A percentile compares a stretch with the other conserved stretches of the same genome.
Evolutionary conservation across 179 eudicot genomes (phyloP).

Genomic region (Beta macrorhiza): DNA sequence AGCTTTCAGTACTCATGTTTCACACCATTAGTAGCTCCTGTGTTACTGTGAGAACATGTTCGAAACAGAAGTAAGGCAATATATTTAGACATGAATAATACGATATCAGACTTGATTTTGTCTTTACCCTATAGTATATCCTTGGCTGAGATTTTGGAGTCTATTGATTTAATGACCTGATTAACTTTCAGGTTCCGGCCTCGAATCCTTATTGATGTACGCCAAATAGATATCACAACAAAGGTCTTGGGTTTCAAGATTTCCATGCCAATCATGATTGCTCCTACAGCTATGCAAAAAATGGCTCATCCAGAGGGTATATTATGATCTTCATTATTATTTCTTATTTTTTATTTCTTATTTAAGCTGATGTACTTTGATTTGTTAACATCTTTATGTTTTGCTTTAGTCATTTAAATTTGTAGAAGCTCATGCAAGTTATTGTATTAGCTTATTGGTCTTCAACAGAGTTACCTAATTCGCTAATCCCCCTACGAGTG

Average conservation of each 20-base stretch:
- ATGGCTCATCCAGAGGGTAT: constrained; percentile 86
- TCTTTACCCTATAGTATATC: not conserved
- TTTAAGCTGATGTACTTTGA: not conserved
- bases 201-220: constrained; percentile 72
- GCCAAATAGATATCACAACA: constrained; percentile 58
- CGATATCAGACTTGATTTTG: not conserved
- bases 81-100: not conserved
- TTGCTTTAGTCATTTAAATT: not conserved
- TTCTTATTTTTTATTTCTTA: too few relatives aligned
- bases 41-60: not conserved
- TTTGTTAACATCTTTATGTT: not conserved
- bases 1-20: not conserved
- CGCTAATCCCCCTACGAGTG: too few relatives aligned
- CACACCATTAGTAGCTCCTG: not conserved
- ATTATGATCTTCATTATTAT: not conserved
- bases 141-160: not conserved
- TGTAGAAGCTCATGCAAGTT: not conserved
- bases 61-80: not conserved
- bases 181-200: constrained; percentile 55
- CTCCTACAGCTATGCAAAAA: constrained; percentile 87
- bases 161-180: not conserved
- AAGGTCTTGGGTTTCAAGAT: constrained; percentile 64
- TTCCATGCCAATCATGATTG: constrained; percentile 88
- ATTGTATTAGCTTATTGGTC: not conserved
- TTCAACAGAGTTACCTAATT: too few relatives aligned